A percentile compares a stretch with the other conserved stretches of the same genome.
Evolutionary conservation across 169 alveolate species (phyloP).

Genomic region (Eimeria maxima): DNA sequence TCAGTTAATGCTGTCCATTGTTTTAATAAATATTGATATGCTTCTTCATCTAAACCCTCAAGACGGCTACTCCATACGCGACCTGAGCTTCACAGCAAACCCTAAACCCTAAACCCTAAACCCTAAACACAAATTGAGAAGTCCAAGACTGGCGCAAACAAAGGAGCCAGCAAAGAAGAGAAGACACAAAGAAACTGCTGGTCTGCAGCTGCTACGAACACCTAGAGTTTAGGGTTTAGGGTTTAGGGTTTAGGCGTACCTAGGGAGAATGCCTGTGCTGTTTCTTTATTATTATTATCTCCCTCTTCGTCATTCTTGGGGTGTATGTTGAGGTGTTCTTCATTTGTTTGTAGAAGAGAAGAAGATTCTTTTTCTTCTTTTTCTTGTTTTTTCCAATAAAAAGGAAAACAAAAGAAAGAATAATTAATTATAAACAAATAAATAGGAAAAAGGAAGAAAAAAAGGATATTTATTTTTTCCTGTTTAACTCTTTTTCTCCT

Average conservation of each 20-base stretch:
- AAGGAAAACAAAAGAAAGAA: neutral
- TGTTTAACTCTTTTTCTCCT: conserved; percentile 1
- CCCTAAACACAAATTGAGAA: too few relatives aligned
- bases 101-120: too few relatives aligned
- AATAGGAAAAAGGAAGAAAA: neutral
- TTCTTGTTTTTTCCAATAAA: too few relatives aligned
- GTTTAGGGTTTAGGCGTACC: conserved; percentile 25
- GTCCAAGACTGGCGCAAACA: too few relatives aligned
- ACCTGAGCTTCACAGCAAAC: too few relatives aligned
- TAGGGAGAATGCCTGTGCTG: neutral
- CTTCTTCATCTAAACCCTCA: neutral
- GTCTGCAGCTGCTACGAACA: too few relatives aligned
- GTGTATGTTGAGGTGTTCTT: neutral
- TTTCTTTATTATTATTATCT: too few relatives aligned
- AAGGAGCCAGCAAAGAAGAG: too few relatives aligned
- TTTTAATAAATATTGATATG: neutral
- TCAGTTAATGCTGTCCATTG: neutral
- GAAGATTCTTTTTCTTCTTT: neutral
- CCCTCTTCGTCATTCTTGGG: neutral
- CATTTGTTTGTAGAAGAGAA: neutral
- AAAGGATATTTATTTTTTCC: neutral
- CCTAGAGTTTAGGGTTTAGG: conserved; percentile 45
- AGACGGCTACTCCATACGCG: neutral
- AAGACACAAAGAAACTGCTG: too few relatives aligned
- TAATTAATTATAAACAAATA: neutral